Conservation (phyloP, 2,329 filamentous ascomycete species). For the Aspergillus hiratsukae region DNA sequence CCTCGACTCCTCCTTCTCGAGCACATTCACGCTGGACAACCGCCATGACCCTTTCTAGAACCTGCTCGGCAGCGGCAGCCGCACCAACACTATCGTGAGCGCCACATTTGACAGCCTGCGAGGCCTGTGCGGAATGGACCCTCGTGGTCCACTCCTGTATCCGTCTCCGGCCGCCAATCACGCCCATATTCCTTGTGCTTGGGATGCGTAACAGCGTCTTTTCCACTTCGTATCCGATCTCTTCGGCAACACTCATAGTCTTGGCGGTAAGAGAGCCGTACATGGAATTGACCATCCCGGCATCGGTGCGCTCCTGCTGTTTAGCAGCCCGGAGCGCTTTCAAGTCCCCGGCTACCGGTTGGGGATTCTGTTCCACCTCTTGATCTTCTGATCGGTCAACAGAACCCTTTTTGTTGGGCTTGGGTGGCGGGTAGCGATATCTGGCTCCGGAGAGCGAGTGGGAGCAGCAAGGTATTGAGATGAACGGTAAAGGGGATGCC, state of each 20-base stretch:
- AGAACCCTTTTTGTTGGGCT: slow-evolving; percentile 27
- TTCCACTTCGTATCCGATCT: slow-evolving; percentile 72
- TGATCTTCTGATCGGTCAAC: slow-evolving; percentile 14
- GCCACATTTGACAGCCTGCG: background rate
- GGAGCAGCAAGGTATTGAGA: slow-evolving; percentile 93
- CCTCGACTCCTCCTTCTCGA: slow-evolving; percentile 41
- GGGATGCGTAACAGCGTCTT: slow-evolving; percentile 86
- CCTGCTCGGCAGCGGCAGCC: slow-evolving; percentile 52
- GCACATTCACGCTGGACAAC: slow-evolving; percentile 55
- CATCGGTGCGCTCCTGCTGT: slow-evolving; percentile 23
- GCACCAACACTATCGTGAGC: slow-evolving; percentile 41
- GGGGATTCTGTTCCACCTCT: slow-evolving; percentile 16
- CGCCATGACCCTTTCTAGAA: slow-evolving; percentile 56
- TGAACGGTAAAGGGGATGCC: slow-evolving; percentile 67
- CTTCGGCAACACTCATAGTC: slow-evolving; percentile 63
- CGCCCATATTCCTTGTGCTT: slow-evolving; percentile 78
- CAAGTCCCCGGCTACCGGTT: slow-evolving; percentile 38
- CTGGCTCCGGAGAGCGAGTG: slow-evolving; percentile 72
- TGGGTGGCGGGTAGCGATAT: slow-evolving; percentile 53
- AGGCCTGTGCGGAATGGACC: slow-evolving; percentile 15
- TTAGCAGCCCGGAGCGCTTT: slow-evolving; percentile 36
- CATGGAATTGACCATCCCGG: slow-evolving; percentile 55
- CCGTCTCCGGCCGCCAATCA: slow-evolving; percentile 60
- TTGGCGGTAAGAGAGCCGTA: slow-evolving; percentile 82
- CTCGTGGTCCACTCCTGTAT: slow-evolving; percentile 28